Evolutionary conservation across 306 rosid species (phyloP).

Genomic region (Fragaria iinumae): DNA sequence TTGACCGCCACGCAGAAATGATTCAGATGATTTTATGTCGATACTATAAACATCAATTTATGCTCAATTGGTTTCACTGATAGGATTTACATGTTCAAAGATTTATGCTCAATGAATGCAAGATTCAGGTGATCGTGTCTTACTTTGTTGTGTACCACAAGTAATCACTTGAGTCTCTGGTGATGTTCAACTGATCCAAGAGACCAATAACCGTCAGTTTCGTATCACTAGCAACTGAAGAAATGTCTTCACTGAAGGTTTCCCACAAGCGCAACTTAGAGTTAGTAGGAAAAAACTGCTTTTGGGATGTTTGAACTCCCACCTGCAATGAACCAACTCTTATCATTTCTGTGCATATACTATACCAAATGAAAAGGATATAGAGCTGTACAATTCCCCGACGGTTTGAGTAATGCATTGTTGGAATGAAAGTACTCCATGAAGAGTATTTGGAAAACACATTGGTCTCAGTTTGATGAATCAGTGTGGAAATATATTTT

Average conservation of each 20-base stretch:
- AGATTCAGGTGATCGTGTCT: slow-evolving; percentile 21
- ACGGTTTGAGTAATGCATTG: neutral
- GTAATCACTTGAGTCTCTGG: slow-evolving; percentile 71
- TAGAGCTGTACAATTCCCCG: neutral
- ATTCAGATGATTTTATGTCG: slow-evolving; percentile 58
- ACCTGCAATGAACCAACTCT: slow-evolving; percentile 41
- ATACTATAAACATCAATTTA: slow-evolving; percentile 46
- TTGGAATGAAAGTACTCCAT: neutral
- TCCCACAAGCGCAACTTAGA: slow-evolving; percentile 48
- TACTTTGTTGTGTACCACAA: slow-evolving; percentile 90
- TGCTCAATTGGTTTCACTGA: neutral
- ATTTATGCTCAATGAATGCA: neutral
- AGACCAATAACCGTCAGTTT: slow-evolving; percentile 47
- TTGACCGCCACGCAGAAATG: slow-evolving; percentile 48
- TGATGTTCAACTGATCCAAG: slow-evolving; percentile 69
- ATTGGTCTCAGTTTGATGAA: neutral
- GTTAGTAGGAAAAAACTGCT: slow-evolving; percentile 41
- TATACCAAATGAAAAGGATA: neutral
- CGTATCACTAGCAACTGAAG: slow-evolving; percentile 39
- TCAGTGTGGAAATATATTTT: neutral
- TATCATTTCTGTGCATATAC: slow-evolving; percentile 5
- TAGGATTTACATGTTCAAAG: neutral
- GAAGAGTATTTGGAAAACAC: slow-evolving; percentile 15
- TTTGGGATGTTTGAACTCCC: slow-evolving; percentile 37
- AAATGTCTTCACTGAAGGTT: slow-evolving; percentile 56